These are phyloP conservation scores for Ilex aquifolium DNA, from an alignment of 257 asterid species.

Conservation along the genomic window DNA sequence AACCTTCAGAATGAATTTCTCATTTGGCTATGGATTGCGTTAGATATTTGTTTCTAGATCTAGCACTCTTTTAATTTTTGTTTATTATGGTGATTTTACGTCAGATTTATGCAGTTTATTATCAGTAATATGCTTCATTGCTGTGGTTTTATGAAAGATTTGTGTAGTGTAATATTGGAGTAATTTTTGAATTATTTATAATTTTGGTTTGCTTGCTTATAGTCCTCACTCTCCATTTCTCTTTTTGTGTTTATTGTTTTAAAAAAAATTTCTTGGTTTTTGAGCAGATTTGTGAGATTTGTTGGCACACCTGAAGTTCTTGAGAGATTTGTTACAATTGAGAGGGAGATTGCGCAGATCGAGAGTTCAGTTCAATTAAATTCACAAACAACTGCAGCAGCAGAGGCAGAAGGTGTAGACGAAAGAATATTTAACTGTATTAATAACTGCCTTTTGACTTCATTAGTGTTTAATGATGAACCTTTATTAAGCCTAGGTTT, in stretches of 20 bases:
- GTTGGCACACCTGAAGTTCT: constrained; percentile 77
- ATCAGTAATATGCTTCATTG: neutral
- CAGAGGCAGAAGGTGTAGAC: constrained; percentile 41
- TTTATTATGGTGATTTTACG: neutral
- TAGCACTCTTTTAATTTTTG: no score
- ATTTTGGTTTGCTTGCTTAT: no score
- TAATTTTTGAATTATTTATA: no score
- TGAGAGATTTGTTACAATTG: constrained; percentile 72
- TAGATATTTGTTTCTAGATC: no score
- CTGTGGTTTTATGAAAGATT: neutral
- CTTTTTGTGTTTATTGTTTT: neutral
- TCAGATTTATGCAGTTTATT: neutral
- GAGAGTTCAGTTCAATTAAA: constrained; percentile 50
- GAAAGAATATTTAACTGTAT: neutral
- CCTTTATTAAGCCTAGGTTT: neutral
- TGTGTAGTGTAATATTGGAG: neutral
- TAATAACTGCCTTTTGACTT: neutral
- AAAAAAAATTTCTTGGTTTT: neutral
- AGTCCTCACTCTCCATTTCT: neutral
- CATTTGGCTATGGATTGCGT: no score
- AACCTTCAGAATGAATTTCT: no score
- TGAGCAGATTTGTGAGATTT: constrained; percentile 71
- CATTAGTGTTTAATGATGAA: neutral
- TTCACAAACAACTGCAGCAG: constrained; percentile 35
- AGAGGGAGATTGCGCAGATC: constrained; percentile 68